Base-by-base conservation (phyloP, 73 alveolate genomes). In the Blepharisma japonicum region DNA sequence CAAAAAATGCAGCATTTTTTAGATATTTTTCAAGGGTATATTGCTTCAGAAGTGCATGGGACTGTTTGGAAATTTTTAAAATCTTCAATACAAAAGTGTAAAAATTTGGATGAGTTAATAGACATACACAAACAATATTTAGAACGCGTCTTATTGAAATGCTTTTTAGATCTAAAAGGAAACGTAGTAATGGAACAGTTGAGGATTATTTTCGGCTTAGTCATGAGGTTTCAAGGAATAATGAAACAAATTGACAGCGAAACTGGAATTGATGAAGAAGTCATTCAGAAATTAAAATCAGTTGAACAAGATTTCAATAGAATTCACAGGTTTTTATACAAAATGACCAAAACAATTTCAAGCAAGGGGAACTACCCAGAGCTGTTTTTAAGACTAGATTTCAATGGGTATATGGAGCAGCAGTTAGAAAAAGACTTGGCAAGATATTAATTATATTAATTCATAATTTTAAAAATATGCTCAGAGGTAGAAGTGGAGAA, bases 1-100 rank as follows among this genome's bases (percentile, higher is more conserved):
- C 74, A 61, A 61, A 61, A 61, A 61, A 61, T 61, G 74, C 74
- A 61, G 74, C 74, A 61, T 61, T 61, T 61, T 25, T 9, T 61
- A n/a, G 74, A 61, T 25, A 61, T 61, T 61, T 61, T 14, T 4
- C 74, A 61, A 14, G 74, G 74, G 18, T 61, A 61, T 25, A 25
- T 61, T 9, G 74, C 74, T 14, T 18, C 49, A 14, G 74, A 61
- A 25, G 49, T 61, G 2, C 74, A 61, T 5, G 74, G 74, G 46
- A 25, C 74, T 1, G 39, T 48, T 9, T 61, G 74, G 74, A 14
- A 25, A 61, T 18, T 9, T 25, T 25, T 61, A 11, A 25, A 8
- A 14, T 14, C 14, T 20, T n/a, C n/a, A 8, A 25, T 61, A 25
- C 50, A 8, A 8, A 61, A 61, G 23, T n/a, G 47, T 61, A 14